Evolutionary conservation across 192 early-diverging fungal genomes (phyloP).

Genomic region (Gryganskiella cystojenkinii): DNA sequence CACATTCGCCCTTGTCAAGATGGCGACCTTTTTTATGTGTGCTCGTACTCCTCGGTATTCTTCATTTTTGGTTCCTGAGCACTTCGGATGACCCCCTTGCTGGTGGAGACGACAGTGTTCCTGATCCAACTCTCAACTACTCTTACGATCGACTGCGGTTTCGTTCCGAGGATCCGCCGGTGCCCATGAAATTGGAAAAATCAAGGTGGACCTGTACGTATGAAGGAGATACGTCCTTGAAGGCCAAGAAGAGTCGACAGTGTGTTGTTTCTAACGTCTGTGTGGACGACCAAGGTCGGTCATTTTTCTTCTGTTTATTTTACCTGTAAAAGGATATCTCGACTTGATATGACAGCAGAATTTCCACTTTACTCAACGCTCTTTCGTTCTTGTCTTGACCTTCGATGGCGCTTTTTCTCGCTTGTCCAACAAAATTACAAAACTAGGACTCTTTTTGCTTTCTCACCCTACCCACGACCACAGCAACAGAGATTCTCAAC

Average conservation of each 20-base stretch:
- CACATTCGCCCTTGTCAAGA: no score
- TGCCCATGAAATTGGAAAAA: background rate
- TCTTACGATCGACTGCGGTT: no score
- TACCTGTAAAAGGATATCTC: no score
- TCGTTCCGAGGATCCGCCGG: background rate
- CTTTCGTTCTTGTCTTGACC: background rate
- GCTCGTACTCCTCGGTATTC: no score
- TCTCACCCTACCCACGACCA: background rate
- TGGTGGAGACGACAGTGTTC: no score
- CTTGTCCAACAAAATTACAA: background rate
- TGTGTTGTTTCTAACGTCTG: constrained; percentile 15
- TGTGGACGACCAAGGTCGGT: constrained; percentile 13
- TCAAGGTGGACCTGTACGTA: constrained; percentile 17
- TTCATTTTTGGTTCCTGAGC: no score
- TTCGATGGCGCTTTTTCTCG: background rate
- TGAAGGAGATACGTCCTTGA: background rate
- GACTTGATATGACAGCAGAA: no score
- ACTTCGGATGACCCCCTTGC: no score
- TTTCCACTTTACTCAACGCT: no score
- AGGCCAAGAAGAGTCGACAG: constrained; percentile 14
- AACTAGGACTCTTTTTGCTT: constrained; percentile 1
- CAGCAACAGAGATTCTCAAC: background rate
- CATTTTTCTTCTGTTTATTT: background rate
- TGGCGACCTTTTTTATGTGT: no score
- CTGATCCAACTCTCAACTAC: no score